Base-by-base conservation (phyloP, 441 rosid genomes). In the Flueggea neowawraea region DNA sequence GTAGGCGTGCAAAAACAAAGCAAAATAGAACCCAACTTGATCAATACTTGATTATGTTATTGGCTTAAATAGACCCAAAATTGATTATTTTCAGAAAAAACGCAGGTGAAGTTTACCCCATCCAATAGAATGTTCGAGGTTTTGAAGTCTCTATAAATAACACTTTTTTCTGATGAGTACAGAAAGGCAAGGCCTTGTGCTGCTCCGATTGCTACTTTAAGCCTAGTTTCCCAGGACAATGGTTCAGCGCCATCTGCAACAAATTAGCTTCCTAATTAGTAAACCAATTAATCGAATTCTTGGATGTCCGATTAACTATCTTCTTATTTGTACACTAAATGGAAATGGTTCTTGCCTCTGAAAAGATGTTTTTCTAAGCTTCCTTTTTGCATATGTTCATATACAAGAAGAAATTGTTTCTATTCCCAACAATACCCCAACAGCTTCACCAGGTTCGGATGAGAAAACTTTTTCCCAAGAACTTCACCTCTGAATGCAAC, bases 361-460 rank as follows among this genome's bases (percentile, higher is more conserved):
- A 91, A 88, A 48, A 91, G 87, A 64, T 91, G 96, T 12, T 69
- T 79, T 60, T 91, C 95, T 70, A 89, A 73, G 85, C 93, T 89
- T 13, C 96, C 90, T 65, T 79, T 86, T 12, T 78, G 81, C 82
- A 84, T 76, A 67, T 81, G 76, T 52, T 91, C 95, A 14, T 91
- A 91, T 1, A 91, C 90, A 16, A 89, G 86, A 5, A 92, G 87
- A 73, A 83, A 88, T 6, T 78, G 89, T 0, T 53, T 70, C 1
- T 90, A 91, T 69, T 92, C 98, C 86, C 87, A 83, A 48, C 98
- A 92, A 56, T 90, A 92, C 7, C 98, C 98, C 56, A 90, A 48
- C 3, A 92, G 82, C 62, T 79, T 88, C 28, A 92, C 98, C 32
- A 92, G 74, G 75, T 87, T 92, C 31, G 91, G 94, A 65, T 92